phyloP scores from a whole-genome alignment of 1,284 basidiomycete species.

The Neonothopanus nambi region DNA sequence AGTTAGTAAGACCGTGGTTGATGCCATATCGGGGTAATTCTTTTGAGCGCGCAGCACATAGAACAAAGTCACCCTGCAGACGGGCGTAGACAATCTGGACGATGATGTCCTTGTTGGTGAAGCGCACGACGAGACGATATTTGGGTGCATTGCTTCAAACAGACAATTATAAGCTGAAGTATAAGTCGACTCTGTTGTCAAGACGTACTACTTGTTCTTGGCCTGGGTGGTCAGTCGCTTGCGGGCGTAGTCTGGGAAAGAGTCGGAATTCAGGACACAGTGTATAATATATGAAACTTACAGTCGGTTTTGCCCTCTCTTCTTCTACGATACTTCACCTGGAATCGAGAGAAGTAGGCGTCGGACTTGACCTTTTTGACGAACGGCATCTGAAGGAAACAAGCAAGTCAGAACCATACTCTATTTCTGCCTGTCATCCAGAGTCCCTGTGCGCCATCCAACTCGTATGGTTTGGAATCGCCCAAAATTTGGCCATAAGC shows the following conservation, averaged over 20 bases:
- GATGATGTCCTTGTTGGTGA: slow-evolving; percentile 93
- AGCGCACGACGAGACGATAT: slow-evolving; percentile 97
- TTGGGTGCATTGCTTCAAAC: slow-evolving; percentile 83
- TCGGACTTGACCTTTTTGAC: slow-evolving; percentile 86
- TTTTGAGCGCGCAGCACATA: slow-evolving; percentile 84
- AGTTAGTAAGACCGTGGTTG: slow-evolving; percentile 98
- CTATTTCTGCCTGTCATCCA: slow-evolving; percentile 2
- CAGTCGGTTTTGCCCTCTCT: slow-evolving; percentile 99
- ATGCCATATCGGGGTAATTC: slow-evolving; percentile 97
- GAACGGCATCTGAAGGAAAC: slow-evolving; percentile 72
- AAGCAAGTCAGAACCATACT: slow-evolving; percentile 38
- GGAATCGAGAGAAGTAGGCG: slow-evolving; percentile 97
- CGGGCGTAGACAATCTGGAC: slow-evolving; percentile 96
- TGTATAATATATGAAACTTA: slow-evolving; percentile 51
- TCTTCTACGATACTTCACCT: slow-evolving; percentile 94
- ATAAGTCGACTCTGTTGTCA: background rate
- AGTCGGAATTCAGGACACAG: slow-evolving; percentile 52
- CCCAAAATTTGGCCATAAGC: slow-evolving; percentile 16
- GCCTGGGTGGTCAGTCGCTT: slow-evolving; percentile 96
- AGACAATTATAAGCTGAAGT: background rate
- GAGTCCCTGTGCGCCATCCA: background rate
- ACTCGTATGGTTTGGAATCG: slow-evolving; percentile 27
- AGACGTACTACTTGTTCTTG: slow-evolving; percentile 95
- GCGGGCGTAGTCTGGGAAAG: slow-evolving; percentile 83
- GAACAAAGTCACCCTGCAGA: slow-evolving; percentile 93